Conservation (phyloP, 179 eudicot genomes). For the Spinacia oleracea region DNA sequence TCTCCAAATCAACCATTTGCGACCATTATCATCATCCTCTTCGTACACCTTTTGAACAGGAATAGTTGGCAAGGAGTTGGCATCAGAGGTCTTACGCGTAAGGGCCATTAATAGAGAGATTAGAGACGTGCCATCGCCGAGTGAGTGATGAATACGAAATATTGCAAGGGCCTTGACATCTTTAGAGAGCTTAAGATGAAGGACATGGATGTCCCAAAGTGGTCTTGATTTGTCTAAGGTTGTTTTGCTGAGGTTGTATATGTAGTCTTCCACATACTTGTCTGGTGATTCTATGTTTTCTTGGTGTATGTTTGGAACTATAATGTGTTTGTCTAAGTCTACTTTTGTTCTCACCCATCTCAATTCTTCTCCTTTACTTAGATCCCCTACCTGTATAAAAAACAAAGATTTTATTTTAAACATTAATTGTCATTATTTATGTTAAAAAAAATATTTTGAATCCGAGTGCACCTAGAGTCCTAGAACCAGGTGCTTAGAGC, state of each 20-base stretch:
- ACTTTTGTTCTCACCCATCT: slow-evolving; percentile 45
- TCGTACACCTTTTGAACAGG: slow-evolving; percentile 21
- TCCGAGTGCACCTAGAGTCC: too few species aligned
- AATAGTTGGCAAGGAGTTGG: slow-evolving; percentile 38
- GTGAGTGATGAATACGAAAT: slow-evolving; percentile 69
- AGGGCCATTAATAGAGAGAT: slow-evolving; percentile 62
- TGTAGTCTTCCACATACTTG: slow-evolving; percentile 58
- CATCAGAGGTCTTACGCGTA: slow-evolving; percentile 52
- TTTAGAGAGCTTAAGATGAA: slow-evolving; percentile 44
- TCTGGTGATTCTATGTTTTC: slow-evolving; percentile 43
- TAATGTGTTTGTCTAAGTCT: slow-evolving; percentile 52
- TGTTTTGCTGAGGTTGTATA: slow-evolving; percentile 49
- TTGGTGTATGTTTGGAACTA: slow-evolving; percentile 43
- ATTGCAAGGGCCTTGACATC: slow-evolving; percentile 44
- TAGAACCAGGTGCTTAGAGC: too few species aligned
- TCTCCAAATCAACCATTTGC: slow-evolving; percentile 17
- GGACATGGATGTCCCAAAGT: slow-evolving; percentile 74
- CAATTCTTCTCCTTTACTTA: slow-evolving; percentile 32
- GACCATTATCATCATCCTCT: not conserved
- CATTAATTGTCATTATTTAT: not conserved
- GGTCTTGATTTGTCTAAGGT: slow-evolving; percentile 53
- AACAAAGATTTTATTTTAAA: too few species aligned
- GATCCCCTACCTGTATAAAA: slow-evolving; percentile 37
- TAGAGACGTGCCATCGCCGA: slow-evolving; percentile 82
- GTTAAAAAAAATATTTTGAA: too few species aligned